phyloP scores from a whole-genome alignment of 148 eudicot genomes.

The Polygonum maritimum region DNA sequence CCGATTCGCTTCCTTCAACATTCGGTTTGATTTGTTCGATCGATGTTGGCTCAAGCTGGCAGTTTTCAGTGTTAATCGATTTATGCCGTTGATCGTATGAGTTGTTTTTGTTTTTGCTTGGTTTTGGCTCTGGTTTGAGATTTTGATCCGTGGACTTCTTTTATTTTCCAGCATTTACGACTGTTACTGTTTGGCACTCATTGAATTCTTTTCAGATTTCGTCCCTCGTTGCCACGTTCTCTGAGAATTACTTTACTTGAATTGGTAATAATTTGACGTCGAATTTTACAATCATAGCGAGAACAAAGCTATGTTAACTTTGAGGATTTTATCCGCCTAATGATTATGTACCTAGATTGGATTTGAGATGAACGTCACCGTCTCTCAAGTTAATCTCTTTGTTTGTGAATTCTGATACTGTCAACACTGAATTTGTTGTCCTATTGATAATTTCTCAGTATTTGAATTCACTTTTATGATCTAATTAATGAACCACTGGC shows the following conservation, averaged over 20 bases:
- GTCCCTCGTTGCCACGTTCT: neutral
- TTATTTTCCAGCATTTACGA: neutral
- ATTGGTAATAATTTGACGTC: neutral
- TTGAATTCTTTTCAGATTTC: neutral
- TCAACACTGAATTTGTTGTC: neutral
- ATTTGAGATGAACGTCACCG: neutral
- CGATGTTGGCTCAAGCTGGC: neutral
- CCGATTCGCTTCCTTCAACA: neutral
- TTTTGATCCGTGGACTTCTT: neutral
- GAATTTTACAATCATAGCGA: neutral
- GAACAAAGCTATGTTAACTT: neutral
- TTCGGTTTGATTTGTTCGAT: neutral
- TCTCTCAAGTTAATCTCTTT: neutral
- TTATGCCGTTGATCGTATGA: conserved; percentile 7
- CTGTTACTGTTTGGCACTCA: neutral
- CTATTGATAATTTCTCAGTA: neutral
- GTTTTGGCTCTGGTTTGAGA: neutral
- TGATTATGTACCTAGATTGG: neutral
- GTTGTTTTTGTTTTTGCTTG: neutral
- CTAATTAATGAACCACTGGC: neutral
- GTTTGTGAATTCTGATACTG: conserved; percentile 1
- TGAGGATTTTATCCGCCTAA: neutral
- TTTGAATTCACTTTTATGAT: neutral
- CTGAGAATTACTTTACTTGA: neutral
- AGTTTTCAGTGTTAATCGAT: neutral